Evolutionary conservation across 73 alveolate genomes (phyloP), one percentile per base, ranked within the genome.

Genomic region (Paramecium octaurelia): DNA sequence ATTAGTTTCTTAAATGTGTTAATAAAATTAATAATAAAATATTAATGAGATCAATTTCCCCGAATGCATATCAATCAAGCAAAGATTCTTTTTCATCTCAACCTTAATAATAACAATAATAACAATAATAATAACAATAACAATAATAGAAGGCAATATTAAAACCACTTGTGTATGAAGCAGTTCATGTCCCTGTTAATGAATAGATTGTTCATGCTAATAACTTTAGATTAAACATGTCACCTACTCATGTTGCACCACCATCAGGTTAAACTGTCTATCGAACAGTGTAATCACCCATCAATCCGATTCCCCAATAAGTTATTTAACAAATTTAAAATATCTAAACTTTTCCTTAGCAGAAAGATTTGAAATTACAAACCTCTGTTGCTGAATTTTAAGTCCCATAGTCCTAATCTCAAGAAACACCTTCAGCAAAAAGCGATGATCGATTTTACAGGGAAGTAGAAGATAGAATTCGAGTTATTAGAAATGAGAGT

Each of bases 131-230:
- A 34, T n/a, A 31, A 29, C n/a, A 40, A 40, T 40, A 40, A 40
- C 10, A 40, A 40, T 40, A 73, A 73, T 73, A 54, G 69, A 54
- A 54, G 5, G 69, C 69, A n/a, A 54, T 80, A 44, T 48, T 80
- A 4, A 80, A 80, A 46, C 91, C 91, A 10, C 9, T 80, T 80
- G 46, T 80, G 5, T 80, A 80, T 80, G 91, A 80, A 80, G 91
- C 91, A 9, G 29, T 80, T 18, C 91, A 80, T 80, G 91, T 80
- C 4, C 91, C 91, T 31, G 57, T 80, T 9, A 80, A 80, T 46
- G 43, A 80, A 31, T 23, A 80, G 57, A 80, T 44, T 12, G 48
- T 73, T 6, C 12, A 64, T 64, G 84, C 84, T 11, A 27, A 64
- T 64, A 64, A 34, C 3, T 10, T 73, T 73, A 31, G 42, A 73